These are phyloP conservation scores for Stagonosporopsis chrysanthemi DNA, from an alignment of 2,329 filamentous ascomycete species.

Conservation along the genomic window DNA sequence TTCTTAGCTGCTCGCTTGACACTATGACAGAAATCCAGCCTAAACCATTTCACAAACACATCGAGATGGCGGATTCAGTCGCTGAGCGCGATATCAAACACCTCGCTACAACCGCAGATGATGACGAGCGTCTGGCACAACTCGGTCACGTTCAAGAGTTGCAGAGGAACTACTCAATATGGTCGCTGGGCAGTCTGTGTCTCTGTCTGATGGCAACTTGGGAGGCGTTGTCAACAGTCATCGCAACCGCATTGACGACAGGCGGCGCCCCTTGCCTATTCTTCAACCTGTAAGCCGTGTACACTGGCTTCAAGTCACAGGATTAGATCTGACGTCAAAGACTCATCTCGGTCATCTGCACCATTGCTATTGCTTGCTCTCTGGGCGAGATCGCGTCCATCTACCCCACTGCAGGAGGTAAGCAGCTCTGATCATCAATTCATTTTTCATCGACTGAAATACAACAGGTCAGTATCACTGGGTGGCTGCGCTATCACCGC, in stretches of 20 bases:
- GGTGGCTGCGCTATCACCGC: constrained; percentile 52
- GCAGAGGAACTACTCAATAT: constrained; percentile 52
- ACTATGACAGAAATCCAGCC: constrained; percentile 10
- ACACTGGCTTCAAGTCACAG: background rate
- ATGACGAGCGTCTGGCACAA: constrained; percentile 30
- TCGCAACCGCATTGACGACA: constrained; percentile 54
- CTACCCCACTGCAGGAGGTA: constrained; percentile 72
- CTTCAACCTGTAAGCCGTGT: constrained; percentile 52
- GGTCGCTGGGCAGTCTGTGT: constrained; percentile 55
- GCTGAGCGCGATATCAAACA: constrained; percentile 18
- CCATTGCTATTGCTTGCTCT: constrained; percentile 72
- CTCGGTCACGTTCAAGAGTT: constrained; percentile 38
- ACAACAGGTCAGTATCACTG: constrained; percentile 56
- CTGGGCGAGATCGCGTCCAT: constrained; percentile 75
- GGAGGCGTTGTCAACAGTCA: constrained; percentile 59
- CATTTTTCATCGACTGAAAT: background rate
- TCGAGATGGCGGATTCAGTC: constrained; percentile 22
- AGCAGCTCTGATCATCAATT: constrained; percentile 37
- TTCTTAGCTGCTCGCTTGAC: background rate
- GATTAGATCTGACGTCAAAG: constrained; percentile 31
- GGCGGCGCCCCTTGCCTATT: constrained; percentile 58
- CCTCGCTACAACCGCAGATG: constrained; percentile 7
- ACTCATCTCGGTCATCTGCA: constrained; percentile 56
- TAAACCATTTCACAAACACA: constrained; percentile 11
- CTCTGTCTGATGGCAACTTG: constrained; percentile 61